Evolutionary conservation across 2,329 filamentous ascomycete genomes (phyloP), one percentile per base, ranked within the genome.

Genomic region (Chaetomiaceae sp.): DNA sequence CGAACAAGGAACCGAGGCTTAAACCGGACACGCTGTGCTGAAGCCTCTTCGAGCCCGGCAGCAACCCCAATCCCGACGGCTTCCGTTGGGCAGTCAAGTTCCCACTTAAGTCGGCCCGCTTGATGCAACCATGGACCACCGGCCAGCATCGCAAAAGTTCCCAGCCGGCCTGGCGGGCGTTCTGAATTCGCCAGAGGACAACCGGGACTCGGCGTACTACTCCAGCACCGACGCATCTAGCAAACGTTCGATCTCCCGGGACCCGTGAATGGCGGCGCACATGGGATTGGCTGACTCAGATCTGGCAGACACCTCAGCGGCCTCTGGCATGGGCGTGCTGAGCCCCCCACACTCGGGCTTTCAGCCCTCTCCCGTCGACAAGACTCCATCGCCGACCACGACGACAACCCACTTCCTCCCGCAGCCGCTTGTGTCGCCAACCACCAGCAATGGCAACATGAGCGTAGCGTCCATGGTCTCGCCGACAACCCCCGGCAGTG

Each of bases 391-490:
- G 1, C 81, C 81, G 8, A 77, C 79, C 16, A 71, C 76, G 35
- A 68, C 76, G 37, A 67, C 63, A 14, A 60, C 73, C 34, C 75
- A 76, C 59, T 66, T 76, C 52, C 63, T 76, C 16, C 74, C 75
- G 1, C 78, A 78, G 39, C 67, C 78, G 9, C 65, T 82, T 16
- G 68, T 78, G 31, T 83, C 81, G 7, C 79, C 81, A 5, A 65
- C 73, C 0, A 73, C 75, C 13, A 76, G 75, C 59, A 77, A 75
- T 13, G 76, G 76, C 59, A 77, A 79, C 62, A 85, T 85, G 82
- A 84, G 80, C 53, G 79, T 85, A 35, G 79, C 81, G 17, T 81
- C 81, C 16, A 83, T 85, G 69, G 79, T 85, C 10, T 84, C 82
- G 16, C 81, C 81, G 5, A 79, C 78, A 1, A 73, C 75, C 1